Base-by-base conservation (phyloP, 2,329 filamentous ascomycete species). In the Neofusicoccum kwambonambiense region DNA sequence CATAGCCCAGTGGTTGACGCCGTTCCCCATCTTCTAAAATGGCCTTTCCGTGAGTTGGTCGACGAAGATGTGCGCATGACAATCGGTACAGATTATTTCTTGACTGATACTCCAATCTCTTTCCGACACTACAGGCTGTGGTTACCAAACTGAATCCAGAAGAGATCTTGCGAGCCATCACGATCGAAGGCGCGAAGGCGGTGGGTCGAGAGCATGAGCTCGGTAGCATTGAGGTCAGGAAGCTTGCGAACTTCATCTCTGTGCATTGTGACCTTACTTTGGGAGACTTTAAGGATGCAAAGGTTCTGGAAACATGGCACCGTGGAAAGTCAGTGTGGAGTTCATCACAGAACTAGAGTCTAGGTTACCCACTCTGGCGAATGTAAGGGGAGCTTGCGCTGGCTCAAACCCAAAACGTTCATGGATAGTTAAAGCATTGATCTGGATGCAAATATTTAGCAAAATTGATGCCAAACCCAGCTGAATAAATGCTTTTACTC, bases 161-260 rank as follows among this genome's bases (percentile, higher is more conserved):
- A 17, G 45, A 49, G 45, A 27, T 69, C 6, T 71, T 68, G 62
- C 66, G 68, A 2, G 71, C 73, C 64, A 66, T 76, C 13, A 75
- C 72, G 0, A 41, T 73, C 8, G 69, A 71, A 39, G 74, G 73
- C 2, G 74, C 74, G 1, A 61, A 70, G 57, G 74, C 73, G 2
- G 70, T 74, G 3, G 69, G 69, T 2, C 68, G 62, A 27, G 70
- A 75, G n/a, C 67, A 68, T 34, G 67, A 68, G 17, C 34, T 66
- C n/a, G 73, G 74, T 15, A 74, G 70, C 56, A 71, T 77, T 35
- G 70, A 72, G 64, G 67, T 73, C 1, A 71, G 73, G 15, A 76
- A 77, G 69, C 72, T 3, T 22, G 22, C 22, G 22, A 22, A 22
- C 22, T 22, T 22, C 22, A 22, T 22, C 3, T 22, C 22, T 22